A percentile compares a stretch with the other conserved stretches of the same genome.
Conservation (phyloP, 164 flowering plant genomes). For the Kingdonia uniflora region DNA sequence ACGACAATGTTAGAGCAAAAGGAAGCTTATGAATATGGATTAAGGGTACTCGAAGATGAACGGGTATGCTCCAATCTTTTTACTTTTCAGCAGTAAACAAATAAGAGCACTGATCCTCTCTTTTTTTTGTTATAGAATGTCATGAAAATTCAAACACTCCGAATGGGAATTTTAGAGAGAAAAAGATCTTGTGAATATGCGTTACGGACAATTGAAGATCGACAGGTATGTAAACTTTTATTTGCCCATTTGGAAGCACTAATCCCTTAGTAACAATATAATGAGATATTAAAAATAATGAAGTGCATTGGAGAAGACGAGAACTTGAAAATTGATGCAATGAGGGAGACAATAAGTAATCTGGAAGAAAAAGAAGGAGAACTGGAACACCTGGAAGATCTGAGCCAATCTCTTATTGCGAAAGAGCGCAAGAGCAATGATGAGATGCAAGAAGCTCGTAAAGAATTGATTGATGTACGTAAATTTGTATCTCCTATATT, state of each 20-base stretch:
- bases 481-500: too few species aligned
- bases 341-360: constrained; percentile 16
- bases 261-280: neutral
- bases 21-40: too few species aligned
- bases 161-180: constrained; percentile 17
- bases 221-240: constrained; percentile 28
- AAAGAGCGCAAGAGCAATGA: constrained; percentile 34
- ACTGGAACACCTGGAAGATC: constrained; percentile 8
- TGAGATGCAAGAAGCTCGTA: constrained; percentile 66
- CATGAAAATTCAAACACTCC: constrained; percentile 4
- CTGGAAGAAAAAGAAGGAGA: constrained; percentile 12
- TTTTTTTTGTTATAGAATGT: neutral
- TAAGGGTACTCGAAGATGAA: too few species aligned
- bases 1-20: too few species aligned
- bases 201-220: constrained; percentile 37
- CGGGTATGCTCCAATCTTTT: too few species aligned
- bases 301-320: constrained; percentile 47
- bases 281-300: constrained; percentile 42
- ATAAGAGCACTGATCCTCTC: neutral
- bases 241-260: too few species aligned
- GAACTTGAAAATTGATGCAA: constrained; percentile 27
- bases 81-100: too few species aligned
- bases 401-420: constrained; percentile 9
- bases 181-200: constrained; percentile 41
- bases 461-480: constrained; percentile 46